A percentile compares a stretch with the other conserved stretches of the same genome.
These are phyloP conservation scores for Hypholoma fasciculare DNA, from an alignment of 768 basidiomycete species.

Conservation along the genomic window DNA sequence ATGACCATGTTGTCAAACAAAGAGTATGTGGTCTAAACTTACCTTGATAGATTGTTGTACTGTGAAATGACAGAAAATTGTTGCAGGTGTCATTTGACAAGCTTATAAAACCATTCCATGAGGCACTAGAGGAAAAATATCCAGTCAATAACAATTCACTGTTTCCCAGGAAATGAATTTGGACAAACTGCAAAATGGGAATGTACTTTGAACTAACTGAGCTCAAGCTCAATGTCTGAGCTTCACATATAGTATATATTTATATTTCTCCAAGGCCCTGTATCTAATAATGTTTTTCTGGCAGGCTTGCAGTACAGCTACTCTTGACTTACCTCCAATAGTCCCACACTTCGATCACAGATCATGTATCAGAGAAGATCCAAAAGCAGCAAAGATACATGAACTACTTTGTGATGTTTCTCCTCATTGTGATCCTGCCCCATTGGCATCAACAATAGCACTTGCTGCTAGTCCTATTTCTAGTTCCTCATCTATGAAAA, in stretches of 20 bases:
- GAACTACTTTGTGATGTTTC: background rate
- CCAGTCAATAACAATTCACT: slow-evolving; percentile 1
- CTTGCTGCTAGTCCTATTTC: background rate
- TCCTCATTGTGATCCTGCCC: background rate
- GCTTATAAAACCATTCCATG: background rate
- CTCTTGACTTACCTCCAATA: slow-evolving; percentile 1
- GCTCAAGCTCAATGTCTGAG: slow-evolving; percentile 6
- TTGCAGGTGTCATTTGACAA: slow-evolving; percentile 1
- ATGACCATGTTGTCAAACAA: slow-evolving; percentile 5
- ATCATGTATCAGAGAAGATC: background rate
- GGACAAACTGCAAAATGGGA: background rate
- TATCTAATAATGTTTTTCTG: background rate
- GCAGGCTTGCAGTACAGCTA: slow-evolving; percentile 5
- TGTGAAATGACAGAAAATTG: background rate
- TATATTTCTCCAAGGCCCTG: background rate
- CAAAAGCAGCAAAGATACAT: background rate
- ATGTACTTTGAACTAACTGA: slow-evolving; percentile 5
- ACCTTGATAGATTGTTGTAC: background rate
- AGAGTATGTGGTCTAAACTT: background rate
- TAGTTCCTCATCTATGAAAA: background rate
- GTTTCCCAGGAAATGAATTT: slow-evolving; percentile 9
- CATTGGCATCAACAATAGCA: background rate
- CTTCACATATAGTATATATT: background rate
- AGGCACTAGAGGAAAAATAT: slow-evolving; percentile 1
- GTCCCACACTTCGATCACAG: background rate